phyloP scores from a whole-genome alignment of 2,329 filamentous ascomycete genomes.

The Mariannaea sp. region DNA sequence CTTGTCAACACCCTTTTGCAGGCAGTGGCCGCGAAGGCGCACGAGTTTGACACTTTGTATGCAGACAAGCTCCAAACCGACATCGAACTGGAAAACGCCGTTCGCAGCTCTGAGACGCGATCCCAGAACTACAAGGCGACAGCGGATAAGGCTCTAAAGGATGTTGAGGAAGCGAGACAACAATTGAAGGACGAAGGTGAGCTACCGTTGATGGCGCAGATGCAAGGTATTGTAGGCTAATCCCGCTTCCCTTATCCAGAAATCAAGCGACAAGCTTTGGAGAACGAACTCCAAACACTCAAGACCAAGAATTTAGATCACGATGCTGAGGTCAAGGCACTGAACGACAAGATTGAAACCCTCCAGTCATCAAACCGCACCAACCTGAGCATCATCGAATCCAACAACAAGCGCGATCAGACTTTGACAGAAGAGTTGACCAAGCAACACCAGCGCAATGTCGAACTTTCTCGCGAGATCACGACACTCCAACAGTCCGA shows the following conservation, averaged over 20 bases:
- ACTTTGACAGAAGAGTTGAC: slow-evolving; percentile 84
- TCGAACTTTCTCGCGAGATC: slow-evolving; percentile 82
- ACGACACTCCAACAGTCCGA: slow-evolving; percentile 80
- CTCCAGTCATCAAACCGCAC: slow-evolving; percentile 93
- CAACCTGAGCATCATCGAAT: slow-evolving; percentile 84
- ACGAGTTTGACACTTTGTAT: slow-evolving; percentile 79
- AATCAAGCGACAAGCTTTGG: slow-evolving; percentile 72
- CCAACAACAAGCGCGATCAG: slow-evolving; percentile 86
- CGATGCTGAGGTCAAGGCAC: slow-evolving; percentile 72
- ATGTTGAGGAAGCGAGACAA: slow-evolving; percentile 79
- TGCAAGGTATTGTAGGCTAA: no score
- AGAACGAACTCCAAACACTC: slow-evolving; percentile 79
- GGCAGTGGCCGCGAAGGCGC: slow-evolving; percentile 77
- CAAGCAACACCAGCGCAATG: slow-evolving; percentile 84
- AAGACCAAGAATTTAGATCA: slow-evolving; percentile 77
- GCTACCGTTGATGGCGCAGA: slow-evolving; percentile 30
- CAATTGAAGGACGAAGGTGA: slow-evolving; percentile 84
- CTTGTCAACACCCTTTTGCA: slow-evolving; percentile 76
- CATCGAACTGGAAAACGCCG: slow-evolving; percentile 90
- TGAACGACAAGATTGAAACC: slow-evolving; percentile 82
- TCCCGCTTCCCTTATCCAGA: slow-evolving; percentile 62
- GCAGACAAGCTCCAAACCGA: slow-evolving; percentile 88
- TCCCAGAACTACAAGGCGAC: slow-evolving; percentile 80
- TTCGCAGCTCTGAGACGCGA: slow-evolving; percentile 81
- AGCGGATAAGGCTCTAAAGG: slow-evolving; percentile 81